Base-by-base conservation (phyloP, 257 asterid species). In the Gardenia jasminoides region DNA sequence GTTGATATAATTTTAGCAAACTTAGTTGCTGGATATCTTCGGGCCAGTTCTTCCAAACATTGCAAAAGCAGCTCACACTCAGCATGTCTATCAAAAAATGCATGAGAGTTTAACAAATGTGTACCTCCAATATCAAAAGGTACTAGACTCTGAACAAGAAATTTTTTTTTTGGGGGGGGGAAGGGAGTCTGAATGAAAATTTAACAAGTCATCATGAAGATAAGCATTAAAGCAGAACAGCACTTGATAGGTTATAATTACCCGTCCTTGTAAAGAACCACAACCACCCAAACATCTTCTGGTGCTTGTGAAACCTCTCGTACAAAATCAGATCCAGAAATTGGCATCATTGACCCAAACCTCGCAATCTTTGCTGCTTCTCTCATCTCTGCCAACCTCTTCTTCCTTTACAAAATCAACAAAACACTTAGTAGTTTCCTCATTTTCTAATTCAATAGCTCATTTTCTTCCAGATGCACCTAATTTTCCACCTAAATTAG, bases 261-360 rank as follows among this genome's bases (percentile, higher is more conserved):
- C 98, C 99, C 98, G 80, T 95, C 99, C 83, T 96, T 96, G 80
- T 88, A 96, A 76, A 96, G 87, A 73, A 93, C 28, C 80, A 91
- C 97, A 3, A 93, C 97, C 11, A 96, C 98, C 98, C 97, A 96
- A 69, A 93, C 87, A 62, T 96, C 98, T 74, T 85, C 87, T 22
- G 98, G 96, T 80, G 99, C 99, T 80, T 96, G 98, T 58, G 98
- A 96, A 78, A 96, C 99, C 83, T 96, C 97, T 39, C 97, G 96
- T 72, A 96, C 94, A 80, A 96, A 96, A 88, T 95, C 99, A 3
- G 99, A 93, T 68, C 99, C 99, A 6, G 99, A 90, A 70, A 96
- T 96, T 19, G 93, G 98, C 75, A 89, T 82, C 78, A 96, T 90
- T 5, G 94, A 90, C 75, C 99, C 99, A 80, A 93, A 96, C 85